Conservation (phyloP, 2,329 filamentous ascomycete genomes). For the Cercospora sp. region DNA sequence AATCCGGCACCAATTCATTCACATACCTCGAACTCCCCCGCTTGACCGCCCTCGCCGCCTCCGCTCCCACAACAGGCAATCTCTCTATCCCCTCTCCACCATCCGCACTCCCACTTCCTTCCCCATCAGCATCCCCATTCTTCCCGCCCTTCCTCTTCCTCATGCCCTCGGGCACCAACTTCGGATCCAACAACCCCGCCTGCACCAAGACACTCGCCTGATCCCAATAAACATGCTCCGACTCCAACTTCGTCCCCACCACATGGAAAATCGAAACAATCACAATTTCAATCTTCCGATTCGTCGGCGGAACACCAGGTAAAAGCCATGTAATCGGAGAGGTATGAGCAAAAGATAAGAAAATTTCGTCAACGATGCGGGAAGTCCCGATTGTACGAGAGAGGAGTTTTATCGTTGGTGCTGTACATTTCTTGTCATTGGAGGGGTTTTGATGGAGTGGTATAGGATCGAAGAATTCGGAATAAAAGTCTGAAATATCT, state of each 20-base stretch:
- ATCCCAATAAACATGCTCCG: conserved; percentile 63
- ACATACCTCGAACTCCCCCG: conserved; percentile 45
- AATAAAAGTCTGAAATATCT: conserved; percentile 56
- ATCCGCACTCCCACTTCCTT: conserved; percentile 27
- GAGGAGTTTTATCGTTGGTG: conserved; percentile 53
- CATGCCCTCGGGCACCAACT: conserved; percentile 50
- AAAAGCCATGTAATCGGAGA: conserved; percentile 60
- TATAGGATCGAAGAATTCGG: conserved; percentile 55
- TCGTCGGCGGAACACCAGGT: conserved; percentile 58
- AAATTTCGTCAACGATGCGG: conserved; percentile 62
- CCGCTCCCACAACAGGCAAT: conserved; percentile 49
- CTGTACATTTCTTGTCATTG: conserved; percentile 10
- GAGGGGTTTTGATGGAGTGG: conserved; percentile 47
- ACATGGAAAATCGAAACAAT: conserved; percentile 59
- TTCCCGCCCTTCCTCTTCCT: conserved; percentile 36
- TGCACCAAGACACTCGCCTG: conserved; percentile 62
- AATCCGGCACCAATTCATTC: conserved; percentile 54
- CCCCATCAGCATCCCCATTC: conserved; percentile 28
- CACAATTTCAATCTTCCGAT: conserved; percentile 56
- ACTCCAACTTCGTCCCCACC: conserved; percentile 54
- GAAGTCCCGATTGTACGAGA: conserved; percentile 60
- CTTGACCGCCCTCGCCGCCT: conserved; percentile 50
- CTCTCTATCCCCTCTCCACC: conserved; percentile 34
- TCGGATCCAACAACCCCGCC: conserved; percentile 59
- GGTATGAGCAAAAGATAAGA: conserved; percentile 58